These are phyloP conservation scores for Colletotrichum sidae DNA, from an alignment of 2,329 filamentous ascomycete genomes.

Conservation along the genomic window DNA sequence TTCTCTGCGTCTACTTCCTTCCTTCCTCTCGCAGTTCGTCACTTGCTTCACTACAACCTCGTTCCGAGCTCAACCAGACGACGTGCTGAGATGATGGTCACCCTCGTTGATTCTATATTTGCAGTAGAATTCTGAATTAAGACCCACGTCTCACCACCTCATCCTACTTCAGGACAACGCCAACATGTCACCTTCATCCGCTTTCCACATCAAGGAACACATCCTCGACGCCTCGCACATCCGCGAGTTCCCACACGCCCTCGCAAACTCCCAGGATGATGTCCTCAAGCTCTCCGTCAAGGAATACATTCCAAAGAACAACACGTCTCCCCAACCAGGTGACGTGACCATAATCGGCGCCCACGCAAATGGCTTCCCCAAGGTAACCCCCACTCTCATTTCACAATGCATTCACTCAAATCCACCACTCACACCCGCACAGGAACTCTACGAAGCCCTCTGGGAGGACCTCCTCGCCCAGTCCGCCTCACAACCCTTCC, in stretches of 20 bases:
- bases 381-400: conserved; percentile 61
- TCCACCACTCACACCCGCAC: background rate
- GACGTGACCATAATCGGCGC: conserved; percentile 88
- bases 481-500: conserved; percentile 64
- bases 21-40: background rate
- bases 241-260: conserved; percentile 82
- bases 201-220: conserved; percentile 80
- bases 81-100: background rate
- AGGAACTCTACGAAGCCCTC: conserved; percentile 93
- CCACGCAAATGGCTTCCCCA: conserved; percentile 94
- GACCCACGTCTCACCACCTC: background rate
- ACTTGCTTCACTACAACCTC: background rate
- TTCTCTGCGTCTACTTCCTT: background rate
- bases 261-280: conserved; percentile 79
- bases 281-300: conserved; percentile 81
- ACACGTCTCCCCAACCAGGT: conserved; percentile 74
- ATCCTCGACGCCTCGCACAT: conserved; percentile 80
- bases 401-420: conserved; percentile 24
- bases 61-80: background rate
- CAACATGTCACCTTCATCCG: conserved; percentile 46
- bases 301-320: conserved; percentile 85
- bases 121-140: background rate
- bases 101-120: background rate
- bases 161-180: background rate
- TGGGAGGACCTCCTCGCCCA: conserved; percentile 83